Conservation (phyloP, 2,329 filamentous ascomycete genomes). For the Byssoonygena ceratinophila region DNA sequence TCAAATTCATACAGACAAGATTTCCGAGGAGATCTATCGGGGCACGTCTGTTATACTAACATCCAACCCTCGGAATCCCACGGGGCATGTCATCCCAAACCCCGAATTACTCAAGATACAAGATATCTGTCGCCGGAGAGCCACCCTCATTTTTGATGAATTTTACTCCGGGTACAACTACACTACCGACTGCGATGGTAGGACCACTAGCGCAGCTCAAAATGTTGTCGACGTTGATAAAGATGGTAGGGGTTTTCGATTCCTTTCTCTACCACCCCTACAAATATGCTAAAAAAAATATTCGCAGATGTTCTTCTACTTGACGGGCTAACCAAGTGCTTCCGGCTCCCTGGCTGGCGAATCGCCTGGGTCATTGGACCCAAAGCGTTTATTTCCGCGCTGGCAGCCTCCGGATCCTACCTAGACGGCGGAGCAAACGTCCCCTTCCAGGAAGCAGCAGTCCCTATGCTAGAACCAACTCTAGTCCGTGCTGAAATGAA, state of each 20-base stretch:
- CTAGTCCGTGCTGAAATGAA: slow-evolving; percentile 78
- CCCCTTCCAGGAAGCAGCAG: slow-evolving; percentile 86
- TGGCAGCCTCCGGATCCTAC: slow-evolving; percentile 85
- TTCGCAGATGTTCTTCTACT: slow-evolving; percentile 78
- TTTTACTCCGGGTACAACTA: slow-evolving; percentile 98
- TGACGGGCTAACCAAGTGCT: slow-evolving; percentile 91
- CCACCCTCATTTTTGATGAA: slow-evolving; percentile 89
- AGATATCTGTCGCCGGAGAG: slow-evolving; percentile 79
- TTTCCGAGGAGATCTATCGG: slow-evolving; percentile 78
- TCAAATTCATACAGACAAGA: slow-evolving; percentile 86
- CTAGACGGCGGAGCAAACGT: slow-evolving; percentile 90
- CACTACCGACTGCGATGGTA: slow-evolving; percentile 79
- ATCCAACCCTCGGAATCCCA: slow-evolving; percentile 91
- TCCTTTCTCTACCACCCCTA: slow-evolving; percentile 6
- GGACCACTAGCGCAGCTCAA: slow-evolving; percentile 76
- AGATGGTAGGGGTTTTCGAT: slow-evolving; percentile 40
- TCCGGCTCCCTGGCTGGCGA: slow-evolving; percentile 90
- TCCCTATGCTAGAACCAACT: slow-evolving; percentile 81
- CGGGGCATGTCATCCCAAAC: slow-evolving; percentile 74
- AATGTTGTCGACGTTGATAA: slow-evolving; percentile 84
- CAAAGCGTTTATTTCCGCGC: slow-evolving; percentile 91
- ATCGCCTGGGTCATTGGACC: slow-evolving; percentile 94
- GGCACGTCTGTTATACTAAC: slow-evolving; percentile 83
- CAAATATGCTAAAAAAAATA: slow-evolving; percentile 10
- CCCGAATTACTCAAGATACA: slow-evolving; percentile 83